Evolutionary conservation across 495 filamentous ascomycete species (phyloP).

Genomic region (Tuber calosporum): DNA sequence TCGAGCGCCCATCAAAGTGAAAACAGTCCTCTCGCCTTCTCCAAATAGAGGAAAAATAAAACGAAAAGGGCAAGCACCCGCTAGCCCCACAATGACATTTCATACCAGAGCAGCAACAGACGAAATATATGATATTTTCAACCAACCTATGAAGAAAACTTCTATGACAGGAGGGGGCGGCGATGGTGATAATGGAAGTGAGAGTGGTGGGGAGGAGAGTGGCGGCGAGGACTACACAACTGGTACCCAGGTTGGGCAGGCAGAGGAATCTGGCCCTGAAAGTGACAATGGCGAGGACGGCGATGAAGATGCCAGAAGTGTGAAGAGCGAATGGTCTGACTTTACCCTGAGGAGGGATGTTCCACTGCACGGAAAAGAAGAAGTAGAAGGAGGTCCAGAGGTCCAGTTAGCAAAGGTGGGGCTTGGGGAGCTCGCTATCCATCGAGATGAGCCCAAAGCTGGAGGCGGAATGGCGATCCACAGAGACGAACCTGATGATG

Average conservation of each 20-base stretch:
- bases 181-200: slow-evolving; percentile 45
- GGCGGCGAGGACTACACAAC: slow-evolving; percentile 54
- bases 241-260: slow-evolving; percentile 42
- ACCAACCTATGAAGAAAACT: slow-evolving; percentile 64
- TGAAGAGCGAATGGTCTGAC: slow-evolving; percentile 40
- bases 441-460: slow-evolving; percentile 19
- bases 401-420: slow-evolving; percentile 5
- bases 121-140: slow-evolving; percentile 95
- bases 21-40: slow-evolving; percentile 39
- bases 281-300: slow-evolving; percentile 43
- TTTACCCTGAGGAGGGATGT: slow-evolving; percentile 36
- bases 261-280: slow-evolving; percentile 24
- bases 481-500: slow-evolving; percentile 34
- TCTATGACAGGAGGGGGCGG: slow-evolving; percentile 35
- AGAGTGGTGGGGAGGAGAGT: slow-evolving; percentile 59
- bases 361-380: slow-evolving; percentile 32
- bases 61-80: slow-evolving; percentile 24
- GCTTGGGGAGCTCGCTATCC: slow-evolving; percentile 29
- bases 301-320: slow-evolving; percentile 42
- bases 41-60: slow-evolving; percentile 41
- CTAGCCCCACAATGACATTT: slow-evolving; percentile 81
- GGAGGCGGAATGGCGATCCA: slow-evolving; percentile 21
- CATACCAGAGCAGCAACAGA: slow-evolving; percentile 92
- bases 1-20: slow-evolving; percentile 38
- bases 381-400: slow-evolving; percentile 28